phyloP scores from a whole-genome alignment of 2,329 filamentous ascomycete species.

The Scorias spongiosa region DNA sequence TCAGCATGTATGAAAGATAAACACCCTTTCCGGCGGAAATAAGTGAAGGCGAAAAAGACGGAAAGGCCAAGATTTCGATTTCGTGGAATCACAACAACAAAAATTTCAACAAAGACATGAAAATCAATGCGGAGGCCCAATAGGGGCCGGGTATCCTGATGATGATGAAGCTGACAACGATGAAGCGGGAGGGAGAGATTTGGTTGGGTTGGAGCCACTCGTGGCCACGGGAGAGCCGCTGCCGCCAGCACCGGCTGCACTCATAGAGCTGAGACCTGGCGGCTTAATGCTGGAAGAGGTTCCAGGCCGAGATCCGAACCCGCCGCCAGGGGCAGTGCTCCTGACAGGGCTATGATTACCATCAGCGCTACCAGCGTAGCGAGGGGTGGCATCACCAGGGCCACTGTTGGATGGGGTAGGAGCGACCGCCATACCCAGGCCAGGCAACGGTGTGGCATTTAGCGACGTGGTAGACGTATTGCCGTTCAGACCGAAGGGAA shows the following conservation, averaged over 20 bases:
- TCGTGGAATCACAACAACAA: neutral
- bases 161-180: constrained; percentile 11
- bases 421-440: constrained; percentile 19
- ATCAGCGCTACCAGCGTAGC: constrained; percentile 15
- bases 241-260: neutral
- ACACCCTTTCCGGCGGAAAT: no score
- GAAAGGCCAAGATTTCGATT: no score
- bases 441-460: constrained; percentile 23
- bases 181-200: constrained; percentile 3
- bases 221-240: constrained; percentile 2
- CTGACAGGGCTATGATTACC: neutral
- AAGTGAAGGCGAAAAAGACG: no score
- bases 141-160: constrained; percentile 26
- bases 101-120: neutral
- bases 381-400: constrained; percentile 21
- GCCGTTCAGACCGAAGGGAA: constrained; percentile 41
- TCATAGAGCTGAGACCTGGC: no score
- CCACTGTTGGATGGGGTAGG: constrained; percentile 4
- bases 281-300: constrained; percentile 2
- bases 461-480: constrained; percentile 24
- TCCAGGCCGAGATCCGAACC: constrained; percentile 1
- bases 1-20: neutral
- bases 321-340: neutral
- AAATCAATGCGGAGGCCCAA: constrained; percentile 23
- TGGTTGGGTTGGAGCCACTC: constrained; percentile 2